Percentiles rank a stretch among this genome's conserved stretches.
These are phyloP conservation scores for Arctium minus DNA, from an alignment of 129 eudicot genomes.

Conservation along the genomic window DNA sequence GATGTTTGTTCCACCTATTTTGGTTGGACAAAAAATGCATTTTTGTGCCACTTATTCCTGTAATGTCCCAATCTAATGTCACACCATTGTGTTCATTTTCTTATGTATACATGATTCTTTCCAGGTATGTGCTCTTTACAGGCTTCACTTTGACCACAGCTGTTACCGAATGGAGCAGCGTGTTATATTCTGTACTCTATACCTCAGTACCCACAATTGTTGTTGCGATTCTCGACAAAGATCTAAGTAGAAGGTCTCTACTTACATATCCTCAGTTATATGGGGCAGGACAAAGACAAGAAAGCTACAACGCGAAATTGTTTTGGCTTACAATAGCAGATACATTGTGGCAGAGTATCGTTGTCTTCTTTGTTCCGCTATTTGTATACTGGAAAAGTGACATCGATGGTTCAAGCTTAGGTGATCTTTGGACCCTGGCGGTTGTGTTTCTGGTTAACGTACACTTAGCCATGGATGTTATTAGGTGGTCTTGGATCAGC, in stretches of 20 bases:
- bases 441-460: constrained; percentile 77
- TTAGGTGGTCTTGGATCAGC: constrained; percentile 82
- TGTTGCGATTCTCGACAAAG: constrained; percentile 88
- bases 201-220: constrained; percentile 82
- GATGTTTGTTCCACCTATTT: not conserved
- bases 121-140: constrained; percentile 81
- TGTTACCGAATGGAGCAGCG: constrained; percentile 93
- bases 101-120: constrained; percentile 15
- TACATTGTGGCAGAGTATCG: constrained; percentile 91
- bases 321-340: constrained; percentile 87
- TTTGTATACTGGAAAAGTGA: constrained; percentile 68
- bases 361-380: constrained; percentile 64
- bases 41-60: not conserved
- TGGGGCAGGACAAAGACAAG: constrained; percentile 90
- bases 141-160: constrained; percentile 83
- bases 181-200: constrained; percentile 80
- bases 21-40: not conserved
- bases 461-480: constrained; percentile 90
- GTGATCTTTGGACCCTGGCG: constrained; percentile 90
- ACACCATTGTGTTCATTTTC: not conserved
- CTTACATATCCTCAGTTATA: constrained; percentile 74
- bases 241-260: constrained; percentile 66
- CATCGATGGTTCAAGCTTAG: constrained; percentile 72
- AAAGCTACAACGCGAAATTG: constrained; percentile 61
- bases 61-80: not conserved